Base-by-base conservation (phyloP, 169 alveolate species). In the Babesia sp. region DNA sequence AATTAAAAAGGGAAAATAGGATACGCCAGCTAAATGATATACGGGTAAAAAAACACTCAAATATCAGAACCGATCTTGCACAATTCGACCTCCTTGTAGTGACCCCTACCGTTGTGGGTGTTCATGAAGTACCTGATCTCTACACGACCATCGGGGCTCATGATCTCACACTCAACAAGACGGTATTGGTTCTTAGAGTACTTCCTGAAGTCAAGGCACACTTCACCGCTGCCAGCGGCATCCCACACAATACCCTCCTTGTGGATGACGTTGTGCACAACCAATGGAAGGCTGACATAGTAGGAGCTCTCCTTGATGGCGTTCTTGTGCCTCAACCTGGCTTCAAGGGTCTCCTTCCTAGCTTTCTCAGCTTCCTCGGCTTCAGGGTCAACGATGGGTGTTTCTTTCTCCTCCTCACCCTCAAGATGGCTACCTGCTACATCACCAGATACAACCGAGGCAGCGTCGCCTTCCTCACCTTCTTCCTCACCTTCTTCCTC, bases 231-330 rank as follows among this genome's bases (percentile, higher is more conserved):
- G 28, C 36, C 50, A 0, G 8, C 39, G 3, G 74, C n/a, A 26
- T 64, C 74, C 74, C 74, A 64, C 18, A 64, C 74, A 20, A 50
- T 61, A 48, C 74, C 74, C 74, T 64, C 74, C 61, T 64, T 64
- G 61, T 64, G 74, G 34, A 64, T 20, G 37, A 64, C 61, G 54
- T 64, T 16, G 28, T 24, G 11, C 63, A 64, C 12, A 34, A 61
- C 26, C 53, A 64, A 42, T 1, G 45, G 45, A 6, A 33, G 34
- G 59, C 36, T 12, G 34, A 16, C n/a, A 61, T 64, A 64, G 74
- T 64, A 64, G 2, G 51, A 33, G 51, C 26, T 41, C 53, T 64
- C 74, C 8, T 3, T 36, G 12, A 64, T 16, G 29, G 44, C 31
- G 16, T 34, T 48, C 74, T 46, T 24, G 64, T 31, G 74, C n/a